Percentiles rank a stretch among this genome's conserved stretches.
Evolutionary conservation across 2,329 filamentous ascomycete species (phyloP).

Genomic region (Fusarium keratoplasticum): DNA sequence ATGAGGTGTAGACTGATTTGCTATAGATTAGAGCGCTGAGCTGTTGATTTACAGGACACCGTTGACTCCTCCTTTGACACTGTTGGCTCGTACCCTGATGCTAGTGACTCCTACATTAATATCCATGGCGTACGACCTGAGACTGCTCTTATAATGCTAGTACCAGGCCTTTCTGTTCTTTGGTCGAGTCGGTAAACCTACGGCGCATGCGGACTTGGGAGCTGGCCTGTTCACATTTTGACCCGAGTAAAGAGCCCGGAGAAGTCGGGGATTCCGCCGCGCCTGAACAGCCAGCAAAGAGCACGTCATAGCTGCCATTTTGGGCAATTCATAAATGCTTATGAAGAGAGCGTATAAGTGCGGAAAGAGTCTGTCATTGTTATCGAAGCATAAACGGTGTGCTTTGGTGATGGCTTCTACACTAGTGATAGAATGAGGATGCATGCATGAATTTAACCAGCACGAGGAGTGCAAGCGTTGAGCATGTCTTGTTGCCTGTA

Average conservation of each 20-base stretch:
- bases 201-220: too few relatives aligned
- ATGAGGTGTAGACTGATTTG: slow-evolving; percentile 13
- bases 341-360: background rate
- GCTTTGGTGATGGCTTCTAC: background rate
- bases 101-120: background rate
- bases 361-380: background rate
- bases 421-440: background rate
- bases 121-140: background rate
- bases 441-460: background rate
- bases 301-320: background rate
- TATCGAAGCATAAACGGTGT: background rate
- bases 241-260: too few relatives aligned
- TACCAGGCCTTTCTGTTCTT: too few relatives aligned
- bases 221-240: too few relatives aligned
- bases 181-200: too few relatives aligned
- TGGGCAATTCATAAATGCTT: background rate
- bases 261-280: too few relatives aligned
- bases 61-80: background rate
- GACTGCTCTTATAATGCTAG: too few relatives aligned
- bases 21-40: background rate
- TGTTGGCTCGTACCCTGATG: background rate
- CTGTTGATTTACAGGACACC: background rate
- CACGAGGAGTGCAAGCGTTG: background rate
- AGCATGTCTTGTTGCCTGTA: too few relatives aligned
- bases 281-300: background rate